Base-by-base conservation (phyloP, 352 stramenopile genomes). In the Phytopythium chamaehyphon region DNA sequence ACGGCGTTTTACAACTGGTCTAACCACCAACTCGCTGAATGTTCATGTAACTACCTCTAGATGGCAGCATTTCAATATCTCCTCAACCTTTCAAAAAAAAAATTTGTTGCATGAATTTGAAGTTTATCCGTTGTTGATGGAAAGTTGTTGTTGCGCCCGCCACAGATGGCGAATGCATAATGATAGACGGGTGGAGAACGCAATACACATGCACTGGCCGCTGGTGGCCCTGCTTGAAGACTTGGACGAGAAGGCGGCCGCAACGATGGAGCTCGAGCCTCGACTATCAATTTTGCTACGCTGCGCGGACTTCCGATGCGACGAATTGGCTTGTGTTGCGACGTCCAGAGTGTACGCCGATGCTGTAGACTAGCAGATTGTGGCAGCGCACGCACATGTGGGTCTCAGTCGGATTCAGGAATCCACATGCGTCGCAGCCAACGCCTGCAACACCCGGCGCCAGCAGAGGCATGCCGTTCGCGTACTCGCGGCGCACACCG, bases 301-400 rank as follows among this genome's bases (percentile, higher is more conserved):
- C 43, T 26, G 23, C 43, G 24, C n/a, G 22, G 44, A 38, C 54
- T 11, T 53, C 46, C 31, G 60, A 68, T 2, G 65, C 26, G 19
- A 88, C 62, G 22, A 88, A 57, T 14, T 72, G 39, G 36, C 74
- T 83, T 6, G 74, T 82, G 40, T 76, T 81, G 54, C 77, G 67
- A 31, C 67, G 63, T 2, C 74, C 77, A n/a, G 77, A 88, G 57
- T 88, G 77, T 35, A 88, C 70, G 45, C 73, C 64, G 19, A 88
- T 64, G 52, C 74, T 86, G 64, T 86, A 91, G 46, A 91, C 80
- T 43, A 91, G 55, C 51, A 91, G 51, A 33, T 64, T 76, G 22
- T 77, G 71, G 55, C 80, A 91, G 26, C 64, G 76, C 31, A 61
- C 42, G 38, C 80, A 91, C 12, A 54, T 39, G 46, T 71, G 69